Conservation (phyloP, 2,329 filamentous ascomycete species). For the Colletotrichum chlorophyti region DNA sequence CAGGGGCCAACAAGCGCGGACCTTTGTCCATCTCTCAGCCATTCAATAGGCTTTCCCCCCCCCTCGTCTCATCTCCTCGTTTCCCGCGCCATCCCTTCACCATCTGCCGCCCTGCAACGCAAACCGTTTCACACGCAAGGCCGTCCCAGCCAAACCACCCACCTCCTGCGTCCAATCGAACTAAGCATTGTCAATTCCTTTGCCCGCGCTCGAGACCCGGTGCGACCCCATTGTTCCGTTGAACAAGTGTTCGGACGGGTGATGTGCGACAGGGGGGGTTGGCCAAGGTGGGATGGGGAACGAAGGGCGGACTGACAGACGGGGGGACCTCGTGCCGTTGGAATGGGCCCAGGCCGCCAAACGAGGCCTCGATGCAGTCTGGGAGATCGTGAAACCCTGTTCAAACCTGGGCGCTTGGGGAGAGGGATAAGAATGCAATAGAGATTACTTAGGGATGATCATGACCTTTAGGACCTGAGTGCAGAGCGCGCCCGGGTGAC, state of each 20-base stretch:
- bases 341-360: constrained; percentile 1
- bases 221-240: neutral
- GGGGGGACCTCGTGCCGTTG: neutral
- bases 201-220: neutral
- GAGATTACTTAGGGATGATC: neutral
- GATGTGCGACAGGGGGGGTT: constrained; percentile 16
- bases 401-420: constrained; percentile 19
- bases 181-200: neutral
- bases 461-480: neutral
- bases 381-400: constrained; percentile 24
- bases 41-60: neutral
- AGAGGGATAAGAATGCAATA: neutral
- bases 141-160: constrained; percentile 5
- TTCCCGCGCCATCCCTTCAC: constrained; percentile 27
- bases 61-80: constrained; percentile 22
- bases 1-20: constrained; percentile 16
- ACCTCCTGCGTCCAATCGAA: neutral
- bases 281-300: neutral
- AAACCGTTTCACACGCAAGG: constrained; percentile 24
- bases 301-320: neutral
- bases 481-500: constrained; percentile 21
- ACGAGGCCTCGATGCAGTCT: constrained; percentile 16
- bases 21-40: constrained; percentile 10
- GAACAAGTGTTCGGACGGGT: constrained; percentile 20
- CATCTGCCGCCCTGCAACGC: constrained; percentile 23